These are phyloP conservation scores for Pyrenophora seminiperda DNA, from an alignment of 2,329 filamentous ascomycete genomes.

Conservation along the genomic window DNA sequence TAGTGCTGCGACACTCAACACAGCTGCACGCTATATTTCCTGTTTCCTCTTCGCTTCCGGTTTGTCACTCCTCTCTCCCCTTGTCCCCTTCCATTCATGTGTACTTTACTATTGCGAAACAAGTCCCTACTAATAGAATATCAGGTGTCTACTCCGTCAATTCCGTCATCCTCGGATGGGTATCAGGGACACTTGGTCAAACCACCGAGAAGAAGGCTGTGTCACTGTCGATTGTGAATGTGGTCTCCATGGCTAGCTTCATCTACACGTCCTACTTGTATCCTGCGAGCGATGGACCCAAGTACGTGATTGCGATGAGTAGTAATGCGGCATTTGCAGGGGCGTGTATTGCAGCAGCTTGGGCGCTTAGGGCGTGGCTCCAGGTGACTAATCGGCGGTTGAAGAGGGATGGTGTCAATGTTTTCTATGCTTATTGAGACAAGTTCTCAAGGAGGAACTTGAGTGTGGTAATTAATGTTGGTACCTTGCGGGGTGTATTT, in stretches of 20 bases:
- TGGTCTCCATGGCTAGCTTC: slow-evolving; percentile 47
- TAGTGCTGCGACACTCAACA: slow-evolving; percentile 25
- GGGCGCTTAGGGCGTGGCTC: slow-evolving; percentile 21
- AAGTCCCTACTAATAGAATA: too few relatives aligned
- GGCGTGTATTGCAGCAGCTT: slow-evolving; percentile 20
- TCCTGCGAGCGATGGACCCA: slow-evolving; percentile 26
- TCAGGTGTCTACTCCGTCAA: slow-evolving; percentile 28
- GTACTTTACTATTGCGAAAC: neutral
- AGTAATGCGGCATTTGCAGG: slow-evolving; percentile 28
- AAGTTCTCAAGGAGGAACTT: too few relatives aligned
- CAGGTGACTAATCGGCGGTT: slow-evolving; percentile 17
- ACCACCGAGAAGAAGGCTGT: slow-evolving; percentile 53
- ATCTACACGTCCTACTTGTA: slow-evolving; percentile 51
- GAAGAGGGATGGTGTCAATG: slow-evolving; percentile 11
- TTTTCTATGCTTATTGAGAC: slow-evolving; percentile 23
- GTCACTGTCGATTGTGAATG: slow-evolving; percentile 51
- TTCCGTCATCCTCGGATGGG: slow-evolving; percentile 49
- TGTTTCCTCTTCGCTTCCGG: slow-evolving; percentile 11
- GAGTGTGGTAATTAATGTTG: too few relatives aligned
- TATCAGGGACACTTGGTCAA: slow-evolving; percentile 49
- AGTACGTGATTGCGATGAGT: slow-evolving; percentile 30
- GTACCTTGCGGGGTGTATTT: too few relatives aligned
- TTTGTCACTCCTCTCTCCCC: neutral
- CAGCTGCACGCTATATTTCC: slow-evolving; percentile 7
- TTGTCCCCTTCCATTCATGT: too few relatives aligned